Evolutionary conservation across 306 rosid genomes (phyloP), one percentile per base, ranked within the genome.

Genomic region (Castanea crenata): DNA sequence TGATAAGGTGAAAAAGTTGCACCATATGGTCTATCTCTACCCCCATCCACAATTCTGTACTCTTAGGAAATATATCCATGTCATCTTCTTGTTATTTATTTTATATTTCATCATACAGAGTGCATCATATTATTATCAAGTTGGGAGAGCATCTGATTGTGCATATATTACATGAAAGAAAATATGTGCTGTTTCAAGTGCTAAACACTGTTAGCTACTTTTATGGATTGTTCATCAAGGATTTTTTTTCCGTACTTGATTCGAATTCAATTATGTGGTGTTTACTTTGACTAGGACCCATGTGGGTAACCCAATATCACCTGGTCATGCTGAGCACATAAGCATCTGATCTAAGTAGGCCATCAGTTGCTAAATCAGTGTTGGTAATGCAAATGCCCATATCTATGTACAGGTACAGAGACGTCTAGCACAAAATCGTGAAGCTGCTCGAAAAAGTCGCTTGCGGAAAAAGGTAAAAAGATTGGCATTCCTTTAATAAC

Each of bases 401-500:
- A 11, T 88, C 23, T 70, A 46, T 64, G 57, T 74, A 55, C 78
- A 94, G 96, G 87, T 75, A 64, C 85, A 80, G 74, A 84, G 92
- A 82, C 89, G 98, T 41, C 83, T 94, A 38, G 97, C 91, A 32
- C 98, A 95, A 85, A 95, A 95, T 81, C 92, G 99, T 20, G 96
- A 94, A 82, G 98, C 98, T 74, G 98, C 98, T 77, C 70, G 91
- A 38, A 94, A 90, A 84, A 90, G 98, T 58, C 87, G 97, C 31
- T 64, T 85, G 79, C 81, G 95, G 55, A 94, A 92, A 79, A 94
- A 94, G 96, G 98, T 94, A 49, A 49, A 23, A 78, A 83, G 54
- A 79, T 56, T 52, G 72, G 73, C 49, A 76, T 65, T 82, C 55
- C 10, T 16, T 32, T 69, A 59, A 41, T 51, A 35, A 18, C 35